Evolutionary conservation across 805 yeast genomes (phyloP), one percentile per base, ranked within the genome.

Genomic region (Saturnispora quitensis): DNA sequence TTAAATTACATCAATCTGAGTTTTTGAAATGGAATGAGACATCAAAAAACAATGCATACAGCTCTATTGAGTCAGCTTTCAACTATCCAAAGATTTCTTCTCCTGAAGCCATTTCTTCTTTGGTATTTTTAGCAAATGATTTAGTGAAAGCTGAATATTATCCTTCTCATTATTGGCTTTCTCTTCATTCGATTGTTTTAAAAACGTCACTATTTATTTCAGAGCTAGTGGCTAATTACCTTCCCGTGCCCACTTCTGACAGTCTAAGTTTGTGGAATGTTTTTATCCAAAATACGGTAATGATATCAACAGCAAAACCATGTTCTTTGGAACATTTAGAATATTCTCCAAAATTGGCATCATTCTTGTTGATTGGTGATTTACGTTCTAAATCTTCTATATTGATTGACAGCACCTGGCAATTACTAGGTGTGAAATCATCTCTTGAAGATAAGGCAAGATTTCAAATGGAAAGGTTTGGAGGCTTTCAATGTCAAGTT

Each of bases 151-250:
- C 34, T 73, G 72, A 48, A 81, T 77, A 56, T 61, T 85, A 77
- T 70, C 91, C 91, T 3, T 73, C 75, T 44, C 76, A 74, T 31
- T 82, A 79, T 58, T 89, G 96, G 96, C 65, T 87, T 6, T 83
- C 93, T 0, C 65, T 86, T 24, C 75, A 80, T 53, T 76, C 86
- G 0, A 56, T 81, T 55, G 66, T 82, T 20, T 71, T 77, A 27
- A 50, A 57, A 43, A 50, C 48, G 3, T 18, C 53, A 17, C 54
- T 28, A 20, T 42, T 49, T 3, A 3, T 52, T 24, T 25, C 53
- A 10, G 40, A 28, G 20, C 22, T 56, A 10, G 66, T 84, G 69
- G 65, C 76, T 5, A 58, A 62, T 8, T 72, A 73, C 48, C 70
- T 81, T 43, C 89, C 91, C 1, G 60, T 71, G 3, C 68, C 73